These are phyloP conservation scores for Tilletiaria anomala DNA, from an alignment of 1,284 basidiomycete genomes.

Conservation along the genomic window DNA sequence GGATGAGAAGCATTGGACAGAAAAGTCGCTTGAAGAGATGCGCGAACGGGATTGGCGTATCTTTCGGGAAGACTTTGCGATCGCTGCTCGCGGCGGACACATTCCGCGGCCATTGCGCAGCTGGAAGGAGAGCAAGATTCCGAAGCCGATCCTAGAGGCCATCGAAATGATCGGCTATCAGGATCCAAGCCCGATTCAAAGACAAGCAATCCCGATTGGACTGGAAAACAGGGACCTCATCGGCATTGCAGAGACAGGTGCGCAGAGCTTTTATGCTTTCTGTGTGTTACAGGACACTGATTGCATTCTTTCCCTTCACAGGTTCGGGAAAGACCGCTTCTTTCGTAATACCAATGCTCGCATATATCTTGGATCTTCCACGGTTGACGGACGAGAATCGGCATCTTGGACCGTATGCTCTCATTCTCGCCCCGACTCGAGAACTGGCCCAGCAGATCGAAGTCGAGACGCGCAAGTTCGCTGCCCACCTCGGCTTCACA, in stretches of 20 bases:
- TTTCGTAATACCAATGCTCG: slow-evolving; percentile 93
- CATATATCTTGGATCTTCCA: slow-evolving; percentile 76
- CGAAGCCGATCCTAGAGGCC: slow-evolving; percentile 59
- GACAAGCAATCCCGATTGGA: slow-evolving; percentile 95
- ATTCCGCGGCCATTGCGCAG: slow-evolving; percentile 83
- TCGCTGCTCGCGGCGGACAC: slow-evolving; percentile 69
- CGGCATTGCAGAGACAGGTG: slow-evolving; percentile 80
- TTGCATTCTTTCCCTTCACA: slow-evolving; percentile 3
- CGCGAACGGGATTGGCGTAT: slow-evolving; percentile 97
- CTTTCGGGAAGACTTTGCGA: slow-evolving; percentile 95
- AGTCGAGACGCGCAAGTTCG: slow-evolving; percentile 78
- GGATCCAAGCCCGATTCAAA: slow-evolving; percentile 88
- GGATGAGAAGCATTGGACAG: slow-evolving; percentile 78
- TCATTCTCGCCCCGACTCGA: slow-evolving; percentile 89
- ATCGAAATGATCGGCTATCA: slow-evolving; percentile 88
- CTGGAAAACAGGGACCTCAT: slow-evolving; percentile 90
- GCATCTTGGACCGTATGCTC: slow-evolving; percentile 79
- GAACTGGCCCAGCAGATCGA: slow-evolving; percentile 97
- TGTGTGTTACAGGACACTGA: background rate
- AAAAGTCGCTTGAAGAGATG: slow-evolving; percentile 88
- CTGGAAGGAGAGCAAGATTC: slow-evolving; percentile 80
- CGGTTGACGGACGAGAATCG: slow-evolving; percentile 76
- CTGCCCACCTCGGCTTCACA: slow-evolving; percentile 65
- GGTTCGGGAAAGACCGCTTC: slow-evolving; percentile 98
- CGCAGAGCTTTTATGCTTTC: background rate